Conservation (phyloP, 2,329 filamentous ascomycete species). For the Ceratocystis eucalypticola region DNA sequence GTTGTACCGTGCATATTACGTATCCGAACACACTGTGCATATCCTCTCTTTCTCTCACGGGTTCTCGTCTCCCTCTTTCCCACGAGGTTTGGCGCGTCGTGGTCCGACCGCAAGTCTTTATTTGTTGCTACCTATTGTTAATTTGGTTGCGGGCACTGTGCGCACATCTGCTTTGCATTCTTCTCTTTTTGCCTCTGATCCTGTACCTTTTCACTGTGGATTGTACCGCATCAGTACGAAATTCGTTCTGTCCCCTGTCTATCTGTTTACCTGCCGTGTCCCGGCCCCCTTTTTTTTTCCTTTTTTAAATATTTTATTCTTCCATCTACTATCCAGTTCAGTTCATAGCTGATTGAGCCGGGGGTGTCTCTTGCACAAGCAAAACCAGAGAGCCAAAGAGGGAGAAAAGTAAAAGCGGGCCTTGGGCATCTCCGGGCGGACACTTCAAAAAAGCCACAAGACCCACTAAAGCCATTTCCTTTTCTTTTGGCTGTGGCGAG, state of each 20-base stretch:
- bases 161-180: no score
- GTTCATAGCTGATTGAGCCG: not conserved
- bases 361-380: not conserved
- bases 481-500: not conserved
- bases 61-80: no score
- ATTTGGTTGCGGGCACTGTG: no score
- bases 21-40: no score
- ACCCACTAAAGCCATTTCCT: not conserved
- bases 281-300: not conserved
- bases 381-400: no score
- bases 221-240: not conserved
- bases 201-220: no score
- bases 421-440: not conserved
- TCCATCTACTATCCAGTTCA: not conserved
- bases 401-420: not conserved
- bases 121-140: no score
- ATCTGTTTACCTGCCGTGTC: not conserved
- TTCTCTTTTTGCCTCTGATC: no score
- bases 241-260: not conserved
- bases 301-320: not conserved
- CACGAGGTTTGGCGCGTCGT: no score
- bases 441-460: not conserved
- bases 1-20: no score
- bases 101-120: no score
- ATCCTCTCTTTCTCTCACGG: no score